Evolutionary conservation across 1,284 basidiomycete genomes (phyloP).

Genomic region (Salmacisia buchloeana): DNA sequence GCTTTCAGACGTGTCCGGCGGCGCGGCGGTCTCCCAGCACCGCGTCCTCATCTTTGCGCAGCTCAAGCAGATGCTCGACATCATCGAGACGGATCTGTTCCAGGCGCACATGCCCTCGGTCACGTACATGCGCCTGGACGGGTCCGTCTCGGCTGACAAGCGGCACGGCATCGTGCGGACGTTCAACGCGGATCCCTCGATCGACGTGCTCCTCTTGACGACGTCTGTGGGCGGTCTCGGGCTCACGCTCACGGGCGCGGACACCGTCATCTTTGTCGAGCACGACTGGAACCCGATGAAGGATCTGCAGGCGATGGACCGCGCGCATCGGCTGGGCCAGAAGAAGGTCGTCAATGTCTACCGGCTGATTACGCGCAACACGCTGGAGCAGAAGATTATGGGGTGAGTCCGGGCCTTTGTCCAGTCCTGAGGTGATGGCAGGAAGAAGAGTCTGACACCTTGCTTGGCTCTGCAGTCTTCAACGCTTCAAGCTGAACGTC

Average conservation of each 20-base stretch:
- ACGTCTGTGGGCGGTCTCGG: slow-evolving; percentile 96
- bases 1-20: slow-evolving; percentile 53
- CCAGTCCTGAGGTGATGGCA: neutral
- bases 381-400: slow-evolving; percentile 99
- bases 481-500: slow-evolving; percentile 98
- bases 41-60: slow-evolving; percentile 98
- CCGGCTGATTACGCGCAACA: slow-evolving; percentile 91
- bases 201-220: slow-evolving; percentile 90
- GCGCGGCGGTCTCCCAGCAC: slow-evolving; percentile 71
- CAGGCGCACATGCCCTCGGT: slow-evolving; percentile 85
- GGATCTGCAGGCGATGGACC: slow-evolving; percentile 98
- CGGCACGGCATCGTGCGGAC: slow-evolving; percentile 73
- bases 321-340: slow-evolving; percentile 95
- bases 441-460: slow-evolving; percentile 1
- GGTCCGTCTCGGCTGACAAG: slow-evolving; percentile 39
- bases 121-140: slow-evolving; percentile 96
- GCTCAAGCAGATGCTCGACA: slow-evolving; percentile 97
- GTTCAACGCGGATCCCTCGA: slow-evolving; percentile 95
- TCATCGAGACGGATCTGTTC: slow-evolving; percentile 92
- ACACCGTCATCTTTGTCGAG: slow-evolving; percentile 98
- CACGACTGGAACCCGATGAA: slow-evolving; percentile 99
- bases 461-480: slow-evolving; percentile 48
- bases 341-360: slow-evolving; percentile 99
- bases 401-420: slow-evolving; percentile 53
- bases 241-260: slow-evolving; percentile 91